Evolutionary conservation across 2,329 filamentous ascomycete species (phyloP).

Genomic region (Colletotrichum sp.): DNA sequence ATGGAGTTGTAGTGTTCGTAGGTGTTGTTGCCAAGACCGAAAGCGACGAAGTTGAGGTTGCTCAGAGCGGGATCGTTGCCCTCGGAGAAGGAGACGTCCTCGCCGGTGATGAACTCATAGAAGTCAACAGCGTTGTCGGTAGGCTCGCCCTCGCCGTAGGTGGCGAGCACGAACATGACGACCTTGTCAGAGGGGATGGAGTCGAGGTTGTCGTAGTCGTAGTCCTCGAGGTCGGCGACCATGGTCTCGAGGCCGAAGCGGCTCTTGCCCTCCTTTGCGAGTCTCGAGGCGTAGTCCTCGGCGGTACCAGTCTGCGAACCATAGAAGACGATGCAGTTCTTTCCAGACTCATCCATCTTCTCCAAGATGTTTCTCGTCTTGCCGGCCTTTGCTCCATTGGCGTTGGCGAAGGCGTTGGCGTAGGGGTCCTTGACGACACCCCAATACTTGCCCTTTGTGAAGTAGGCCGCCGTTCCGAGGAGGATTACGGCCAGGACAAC

Average conservation of each 20-base stretch:
- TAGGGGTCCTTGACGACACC: conserved; percentile 88
- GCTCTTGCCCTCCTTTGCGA: conserved; percentile 97
- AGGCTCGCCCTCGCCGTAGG: conserved; percentile 97
- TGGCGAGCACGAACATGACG: conserved; percentile 93
- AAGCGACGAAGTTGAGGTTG: conserved; percentile 91
- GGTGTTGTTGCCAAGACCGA: conserved; percentile 98
- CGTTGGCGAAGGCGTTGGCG: conserved; percentile 73
- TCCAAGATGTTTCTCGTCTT: conserved; percentile 92
- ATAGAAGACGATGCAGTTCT: conserved; percentile 99
- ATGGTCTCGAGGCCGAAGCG: conserved; percentile 97
- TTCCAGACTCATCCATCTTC: conserved; percentile 93
- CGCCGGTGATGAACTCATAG: conserved; percentile 90
- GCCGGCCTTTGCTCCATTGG: conserved; percentile 74
- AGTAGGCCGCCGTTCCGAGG: conserved; percentile 89
- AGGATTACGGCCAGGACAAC: conserved; percentile 87
- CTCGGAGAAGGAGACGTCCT: conserved; percentile 82
- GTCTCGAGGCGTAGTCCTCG: conserved; percentile 94
- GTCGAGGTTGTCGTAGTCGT: conserved; percentile 95
- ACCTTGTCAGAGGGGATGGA: conserved; percentile 88
- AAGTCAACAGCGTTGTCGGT: conserved; percentile 99
- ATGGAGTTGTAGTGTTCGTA: conserved; percentile 99
- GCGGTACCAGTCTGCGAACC: conserved; percentile 98
- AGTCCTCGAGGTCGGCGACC: conserved; percentile 97
- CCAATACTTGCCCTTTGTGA: conserved; percentile 97
- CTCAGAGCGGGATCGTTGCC: conserved; percentile 74